Conservation (phyloP, 345 rosid genomes). For the Camelina sativa region DNA sequence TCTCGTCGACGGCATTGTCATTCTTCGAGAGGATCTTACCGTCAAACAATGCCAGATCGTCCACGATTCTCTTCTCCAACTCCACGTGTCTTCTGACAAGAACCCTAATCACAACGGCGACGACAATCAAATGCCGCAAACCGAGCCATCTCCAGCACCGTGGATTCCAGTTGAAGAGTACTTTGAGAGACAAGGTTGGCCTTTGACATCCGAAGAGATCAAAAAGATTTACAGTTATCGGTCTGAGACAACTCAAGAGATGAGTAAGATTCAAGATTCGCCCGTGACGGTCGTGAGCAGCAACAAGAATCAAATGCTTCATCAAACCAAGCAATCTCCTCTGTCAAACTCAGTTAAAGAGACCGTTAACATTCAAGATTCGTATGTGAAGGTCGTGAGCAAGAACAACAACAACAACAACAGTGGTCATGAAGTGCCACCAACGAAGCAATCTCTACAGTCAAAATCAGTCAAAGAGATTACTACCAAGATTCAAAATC, state of each 20-base stretch:
- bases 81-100: conserved; percentile 42
- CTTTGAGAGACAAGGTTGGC: neutral
- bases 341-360: no score
- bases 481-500: neutral
- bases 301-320: conserved; percentile 14
- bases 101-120: neutral
- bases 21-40: conserved; percentile 52
- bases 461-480: neutral
- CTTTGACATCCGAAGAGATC: neutral
- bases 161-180: neutral
- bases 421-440: neutral
- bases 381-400: neutral
- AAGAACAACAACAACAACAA: neutral
- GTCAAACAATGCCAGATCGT: conserved; percentile 52
- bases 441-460: neutral
- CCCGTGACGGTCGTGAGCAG: no score
- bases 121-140: neutral
- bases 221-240: neutral
- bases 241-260: conserved; percentile 17
- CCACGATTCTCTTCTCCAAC: conserved; percentile 58
- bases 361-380: no score
- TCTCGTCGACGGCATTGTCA: conserved; percentile 55
- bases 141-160: neutral
- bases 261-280: neutral
- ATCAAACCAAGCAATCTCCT: no score